phyloP scores from a whole-genome alignment of 1,284 basidiomycete species.

The Ustilago crameri region DNA sequence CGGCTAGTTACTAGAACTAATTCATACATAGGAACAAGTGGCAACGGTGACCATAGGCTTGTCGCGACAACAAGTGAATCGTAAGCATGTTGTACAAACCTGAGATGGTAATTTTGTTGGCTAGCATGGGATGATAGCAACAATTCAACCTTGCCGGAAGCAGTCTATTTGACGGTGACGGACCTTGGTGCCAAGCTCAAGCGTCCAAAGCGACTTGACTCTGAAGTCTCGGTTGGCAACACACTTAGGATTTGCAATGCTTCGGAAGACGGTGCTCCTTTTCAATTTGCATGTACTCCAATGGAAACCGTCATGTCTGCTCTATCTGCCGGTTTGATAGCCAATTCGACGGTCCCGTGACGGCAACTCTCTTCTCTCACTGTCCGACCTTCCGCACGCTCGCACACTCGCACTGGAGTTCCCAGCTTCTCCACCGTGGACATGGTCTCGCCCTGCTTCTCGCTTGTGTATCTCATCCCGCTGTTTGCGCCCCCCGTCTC shows the following conservation, averaged over 20 bases:
- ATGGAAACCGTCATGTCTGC: too few relatives aligned
- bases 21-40: too few relatives aligned
- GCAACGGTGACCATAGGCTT: too few relatives aligned
- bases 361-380: neutral
- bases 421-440: too few relatives aligned
- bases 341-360: constrained; percentile 9
- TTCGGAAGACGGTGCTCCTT: constrained; percentile 50
- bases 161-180: neutral
- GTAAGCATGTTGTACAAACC: too few relatives aligned
- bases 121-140: too few relatives aligned
- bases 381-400: too few relatives aligned
- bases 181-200: neutral
- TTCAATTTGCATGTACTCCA: constrained; percentile 29
- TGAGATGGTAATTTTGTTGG: too few relatives aligned
- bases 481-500: neutral
- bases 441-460: neutral
- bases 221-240: neutral
- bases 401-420: too few relatives aligned
- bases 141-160: neutral
- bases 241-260: constrained; percentile 12
- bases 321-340: constrained; percentile 20
- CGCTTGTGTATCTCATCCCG: neutral
- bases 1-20: too few relatives aligned
- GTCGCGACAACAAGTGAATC: too few relatives aligned
- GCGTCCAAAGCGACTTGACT: too few relatives aligned